Evolutionary conservation across 345 rosid genomes (phyloP), one percentile per base, ranked within the genome.

Genomic region (Odontarrhena argentea): DNA sequence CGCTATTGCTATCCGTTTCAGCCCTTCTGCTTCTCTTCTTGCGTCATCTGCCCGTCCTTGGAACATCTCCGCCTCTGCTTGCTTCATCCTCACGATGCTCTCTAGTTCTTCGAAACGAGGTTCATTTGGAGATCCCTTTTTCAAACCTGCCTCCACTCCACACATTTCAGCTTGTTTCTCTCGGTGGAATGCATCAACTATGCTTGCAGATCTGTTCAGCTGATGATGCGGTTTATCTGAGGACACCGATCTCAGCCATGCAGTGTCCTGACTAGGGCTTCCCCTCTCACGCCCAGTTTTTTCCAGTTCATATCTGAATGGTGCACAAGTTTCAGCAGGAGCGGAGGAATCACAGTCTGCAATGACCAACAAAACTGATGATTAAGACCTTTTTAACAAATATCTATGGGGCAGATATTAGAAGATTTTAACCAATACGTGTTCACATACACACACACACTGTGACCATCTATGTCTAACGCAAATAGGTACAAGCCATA

Each of bases 21-120:
- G 77, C 53, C 92, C 89, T 72, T 93, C 98, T 0, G 96, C 89
- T 25, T 88, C 92, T 77, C 85, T 88, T 77, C 92, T 82, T 28
- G 98, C 98, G 22, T 88, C 97, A 74, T 93, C 96, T 9, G 96
- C 92, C 44, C 87, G 88, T 7, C 83, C 74, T 73, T 93, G 97
- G 65, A 88, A 93, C 98, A 93, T 93, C 63, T 79, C 81, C 8
- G 94, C 92, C 76, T 90, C 98, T 43, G 89, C 98, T 76, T 77
- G 85, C 76, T 88, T 93, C 73, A 93, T 85, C 75, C 85, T 84
- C 64, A 88, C 81, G 9, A 93, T 84, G 81, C 96, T 88, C 72
- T 87, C 98, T 45, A 94, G 75, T 68, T 94, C 99, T 41, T 89
- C 97, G 8, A 88, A 86, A 67, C 81, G 69, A n/a, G 88, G 86